phyloP scores from a whole-genome alignment of 352 stramenopile species.

The Phytophthora pini region DNA sequence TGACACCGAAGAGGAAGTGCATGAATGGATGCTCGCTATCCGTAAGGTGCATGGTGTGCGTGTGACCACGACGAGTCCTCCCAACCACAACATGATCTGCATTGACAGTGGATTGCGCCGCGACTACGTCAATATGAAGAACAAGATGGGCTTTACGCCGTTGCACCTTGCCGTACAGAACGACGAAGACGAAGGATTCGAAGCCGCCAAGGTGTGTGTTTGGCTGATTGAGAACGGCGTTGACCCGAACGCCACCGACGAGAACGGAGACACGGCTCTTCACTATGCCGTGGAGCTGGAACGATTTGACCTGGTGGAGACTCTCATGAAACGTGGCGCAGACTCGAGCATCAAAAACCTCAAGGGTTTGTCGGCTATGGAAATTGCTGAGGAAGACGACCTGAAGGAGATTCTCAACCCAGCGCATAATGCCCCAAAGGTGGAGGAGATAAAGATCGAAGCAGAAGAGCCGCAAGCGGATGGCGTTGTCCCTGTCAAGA shows the following conservation, averaged over 20 bases:
- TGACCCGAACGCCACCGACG: constrained; percentile 77
- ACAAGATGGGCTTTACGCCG: constrained; percentile 83
- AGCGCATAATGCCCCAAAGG: constrained; percentile 43
- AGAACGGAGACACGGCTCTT: constrained; percentile 85
- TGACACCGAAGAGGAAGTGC: constrained; percentile 83
- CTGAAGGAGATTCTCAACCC: constrained; percentile 81
- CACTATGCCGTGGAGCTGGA: constrained; percentile 88
- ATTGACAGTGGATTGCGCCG: constrained; percentile 82
- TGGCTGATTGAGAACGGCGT: constrained; percentile 90
- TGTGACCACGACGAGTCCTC: constrained; percentile 67
- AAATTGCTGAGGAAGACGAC: constrained; percentile 82
- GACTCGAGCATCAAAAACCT: constrained; percentile 78
- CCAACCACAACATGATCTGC: constrained; percentile 92
- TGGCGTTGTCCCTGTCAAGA: constrained; percentile 23
- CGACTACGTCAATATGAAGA: constrained; percentile 90
- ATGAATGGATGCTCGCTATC: constrained; percentile 89
- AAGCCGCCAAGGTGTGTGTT: constrained; percentile 85
- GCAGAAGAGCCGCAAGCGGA: constrained; percentile 34
- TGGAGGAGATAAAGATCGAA: constrained; percentile 34
- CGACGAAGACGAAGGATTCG: constrained; percentile 90
- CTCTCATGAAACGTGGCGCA: constrained; percentile 87
- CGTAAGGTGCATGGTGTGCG: constrained; percentile 86
- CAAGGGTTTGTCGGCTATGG: constrained; percentile 67
- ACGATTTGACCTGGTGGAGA: constrained; percentile 83
- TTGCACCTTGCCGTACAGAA: constrained; percentile 88